Conservation (phyloP, 805 yeast genomes). For the Candida andamanensis region DNA sequence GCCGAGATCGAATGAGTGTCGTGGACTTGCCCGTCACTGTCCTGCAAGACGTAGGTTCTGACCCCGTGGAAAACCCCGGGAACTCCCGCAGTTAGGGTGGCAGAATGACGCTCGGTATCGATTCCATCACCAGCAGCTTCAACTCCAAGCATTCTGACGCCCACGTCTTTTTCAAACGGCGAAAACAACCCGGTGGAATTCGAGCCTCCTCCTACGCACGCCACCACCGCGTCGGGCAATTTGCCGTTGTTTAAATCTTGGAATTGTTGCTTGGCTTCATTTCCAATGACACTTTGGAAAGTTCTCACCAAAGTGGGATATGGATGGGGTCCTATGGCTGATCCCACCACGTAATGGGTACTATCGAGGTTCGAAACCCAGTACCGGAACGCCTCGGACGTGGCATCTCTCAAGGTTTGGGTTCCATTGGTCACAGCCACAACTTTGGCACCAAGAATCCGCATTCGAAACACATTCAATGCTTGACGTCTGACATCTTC, state of each 20-base stretch:
- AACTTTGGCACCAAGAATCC: constrained; percentile 92
- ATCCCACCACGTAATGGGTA: constrained; percentile 95
- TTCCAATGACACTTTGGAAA: constrained; percentile 95
- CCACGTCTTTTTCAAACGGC: constrained; percentile 78
- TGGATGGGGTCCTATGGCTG: constrained; percentile 99
- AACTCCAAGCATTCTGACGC: constrained; percentile 82
- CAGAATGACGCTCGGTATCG: constrained; percentile 84
- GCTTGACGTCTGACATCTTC: constrained; percentile 99
- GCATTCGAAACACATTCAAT: constrained; percentile 94
- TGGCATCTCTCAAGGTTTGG: constrained; percentile 93
- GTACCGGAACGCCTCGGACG: constrained; percentile 90
- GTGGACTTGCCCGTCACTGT: constrained; percentile 89
- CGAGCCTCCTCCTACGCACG: constrained; percentile 99
- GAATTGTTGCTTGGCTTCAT: constrained; percentile 90
- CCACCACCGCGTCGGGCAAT: constrained; percentile 90
- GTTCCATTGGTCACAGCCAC: constrained; percentile 94
- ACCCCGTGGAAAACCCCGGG: constrained; percentile 99
- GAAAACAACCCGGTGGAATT: constrained; percentile 94
- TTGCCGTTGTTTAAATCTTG: constrained; percentile 70
- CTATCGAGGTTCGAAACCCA: constrained; percentile 88
- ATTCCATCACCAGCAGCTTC: constrained; percentile 99
- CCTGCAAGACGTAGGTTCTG: constrained; percentile 87
- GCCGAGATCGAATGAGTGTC: constrained; percentile 99
- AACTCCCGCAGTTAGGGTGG: constrained; percentile 89
- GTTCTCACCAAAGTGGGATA: constrained; percentile 97